Evolutionary conservation across 2,329 filamentous ascomycete species (phyloP).

Genomic region (Corynespora cassiicola): DNA sequence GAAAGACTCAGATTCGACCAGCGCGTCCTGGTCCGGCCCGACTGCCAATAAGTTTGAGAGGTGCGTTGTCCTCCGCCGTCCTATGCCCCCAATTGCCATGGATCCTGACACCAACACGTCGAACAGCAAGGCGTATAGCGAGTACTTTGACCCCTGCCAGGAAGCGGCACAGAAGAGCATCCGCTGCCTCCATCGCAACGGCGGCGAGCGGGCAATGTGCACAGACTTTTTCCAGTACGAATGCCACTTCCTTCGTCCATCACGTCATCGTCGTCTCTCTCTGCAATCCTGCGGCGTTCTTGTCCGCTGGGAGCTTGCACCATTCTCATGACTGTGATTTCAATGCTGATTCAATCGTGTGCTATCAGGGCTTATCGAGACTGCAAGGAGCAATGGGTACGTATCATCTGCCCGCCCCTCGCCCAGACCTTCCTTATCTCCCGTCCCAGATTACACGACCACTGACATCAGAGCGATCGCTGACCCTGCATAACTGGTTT

Average conservation of each 20-base stretch:
- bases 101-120: slow-evolving; percentile 12
- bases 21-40: slow-evolving; percentile 33
- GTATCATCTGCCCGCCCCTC: slow-evolving; percentile 34
- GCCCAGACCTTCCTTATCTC: slow-evolving; percentile 6
- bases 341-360: neutral
- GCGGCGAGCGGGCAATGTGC: slow-evolving; percentile 87
- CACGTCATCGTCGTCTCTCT: neutral
- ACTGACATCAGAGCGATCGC: slow-evolving; percentile 4
- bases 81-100: slow-evolving; percentile 1
- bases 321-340: too few species aligned
- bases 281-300: neutral
- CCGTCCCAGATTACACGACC: neutral
- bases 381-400: slow-evolving; percentile 94
- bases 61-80: slow-evolving; percentile 35
- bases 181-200: slow-evolving; percentile 86
- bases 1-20: slow-evolving; percentile 23
- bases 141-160: slow-evolving; percentile 95
- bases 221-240: slow-evolving; percentile 89
- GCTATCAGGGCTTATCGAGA: slow-evolving; percentile 80
- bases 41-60: slow-evolving; percentile 49
- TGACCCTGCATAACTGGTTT: slow-evolving; percentile 12
- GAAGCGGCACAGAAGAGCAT: slow-evolving; percentile 87
- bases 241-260: neutral
- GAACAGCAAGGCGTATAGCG: slow-evolving; percentile 82
- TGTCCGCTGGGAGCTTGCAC: too few species aligned